These are phyloP conservation scores for Pichia sp. DNA, from an alignment of 1,139 yeast genomes.

Conservation along the genomic window DNA sequence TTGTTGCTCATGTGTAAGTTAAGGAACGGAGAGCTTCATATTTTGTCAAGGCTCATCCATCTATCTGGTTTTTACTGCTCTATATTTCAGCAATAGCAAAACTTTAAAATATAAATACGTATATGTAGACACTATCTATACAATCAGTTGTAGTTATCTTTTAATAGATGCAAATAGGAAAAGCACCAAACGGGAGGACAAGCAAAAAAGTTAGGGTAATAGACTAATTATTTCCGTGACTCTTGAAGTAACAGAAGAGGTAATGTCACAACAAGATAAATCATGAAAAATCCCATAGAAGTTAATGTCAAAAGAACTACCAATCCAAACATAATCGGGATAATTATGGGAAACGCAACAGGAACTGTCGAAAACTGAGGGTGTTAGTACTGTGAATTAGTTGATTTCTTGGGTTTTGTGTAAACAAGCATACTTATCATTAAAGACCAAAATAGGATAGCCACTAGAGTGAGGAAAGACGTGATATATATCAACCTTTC, in stretches of 20 bases:
- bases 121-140: too few relatives aligned
- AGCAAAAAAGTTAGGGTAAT: too few relatives aligned
- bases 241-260: constrained; percentile 2
- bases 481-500: constrained; percentile 5
- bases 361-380: constrained; percentile 3
- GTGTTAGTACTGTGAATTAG: not conserved
- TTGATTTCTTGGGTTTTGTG: not conserved
- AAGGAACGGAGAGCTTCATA: not conserved
- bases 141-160: too few relatives aligned
- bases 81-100: too few relatives aligned
- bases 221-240: constrained; percentile 1
- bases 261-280: constrained; percentile 5
- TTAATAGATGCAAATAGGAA: too few relatives aligned
- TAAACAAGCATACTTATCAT: constrained; percentile 1
- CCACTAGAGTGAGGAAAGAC: constrained; percentile 1
- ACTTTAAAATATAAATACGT: too few relatives aligned
- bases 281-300: constrained; percentile 3
- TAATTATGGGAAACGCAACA: constrained; percentile 2
- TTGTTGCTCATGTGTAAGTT: not conserved
- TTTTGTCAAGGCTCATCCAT: not conserved
- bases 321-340: constrained; percentile 2
- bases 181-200: too few relatives aligned
- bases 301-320: constrained; percentile 2
- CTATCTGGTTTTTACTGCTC: too few relatives aligned
- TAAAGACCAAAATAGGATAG: constrained; percentile 4